Evolutionary conservation across 805 yeast species (phyloP), one percentile per base, ranked within the genome.

Genomic region (Sugiyamaella smithiae): DNA sequence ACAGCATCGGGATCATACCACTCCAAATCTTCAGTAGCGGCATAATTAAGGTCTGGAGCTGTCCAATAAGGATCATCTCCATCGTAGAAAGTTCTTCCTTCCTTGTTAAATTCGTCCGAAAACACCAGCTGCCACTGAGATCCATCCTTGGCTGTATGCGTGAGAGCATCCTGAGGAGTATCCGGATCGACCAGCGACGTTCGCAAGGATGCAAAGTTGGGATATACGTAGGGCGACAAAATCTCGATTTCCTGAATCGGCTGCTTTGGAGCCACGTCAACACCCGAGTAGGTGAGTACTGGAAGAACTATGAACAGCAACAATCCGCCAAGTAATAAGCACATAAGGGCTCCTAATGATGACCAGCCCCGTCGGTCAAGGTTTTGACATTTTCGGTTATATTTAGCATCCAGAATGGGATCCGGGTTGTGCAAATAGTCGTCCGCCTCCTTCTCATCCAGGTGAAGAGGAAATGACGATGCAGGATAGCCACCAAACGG

Each of bases 401-500:
- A 81, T 51, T 82, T 80, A 19, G 95, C 96, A 65, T 93, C 99
- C 40, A 82, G 86, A 31, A 89, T 84, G 7, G 97, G 97, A 66
- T 91, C 97, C 1, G 98, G 98, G 67, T 91, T 93, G 68, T 91
- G 98, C 56, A 93, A 66, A 63, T 88, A 90, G 67, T 91, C 99
- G 69, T 91, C 99, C 7, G 86, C 84, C 67, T 91, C 99, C 67
- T 88, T 88, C 58, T 91, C 98, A 51, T 91, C 97, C 55, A 93
- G 81, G 58, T 79, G 84, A 49, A 91, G 71, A 1, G 99, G 99
- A 70, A 91, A 91, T 3, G 88, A 82, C 14, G 89, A 75, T 6
- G 96, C 95, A 0, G 99, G 98, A 67, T 87, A 91, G 12, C 98
- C 98, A 45, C 98, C 99, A 69, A 91, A 91, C 2, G 98, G 99